Conservation (phyloP, 1,284 basidiomycete species). For the Porogramme epimiltina region DNA sequence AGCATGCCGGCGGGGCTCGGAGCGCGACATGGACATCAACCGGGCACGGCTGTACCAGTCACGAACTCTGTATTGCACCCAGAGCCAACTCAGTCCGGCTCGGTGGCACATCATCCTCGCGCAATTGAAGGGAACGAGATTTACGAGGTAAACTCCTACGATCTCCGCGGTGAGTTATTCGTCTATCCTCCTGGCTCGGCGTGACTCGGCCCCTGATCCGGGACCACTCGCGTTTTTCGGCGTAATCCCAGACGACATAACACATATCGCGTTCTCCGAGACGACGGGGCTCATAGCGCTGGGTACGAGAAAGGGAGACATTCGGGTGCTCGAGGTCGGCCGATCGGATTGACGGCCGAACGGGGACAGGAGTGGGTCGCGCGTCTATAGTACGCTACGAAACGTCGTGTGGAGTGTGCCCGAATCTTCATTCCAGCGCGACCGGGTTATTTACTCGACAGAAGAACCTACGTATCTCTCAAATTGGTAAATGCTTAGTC, state of each 20-base stretch:
- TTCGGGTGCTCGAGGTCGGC: constrained; percentile 29
- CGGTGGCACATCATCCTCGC: constrained; percentile 1
- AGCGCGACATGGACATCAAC: not conserved
- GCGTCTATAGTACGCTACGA: not conserved
- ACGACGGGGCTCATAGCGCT: constrained; percentile 45
- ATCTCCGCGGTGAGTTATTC: constrained; percentile 45
- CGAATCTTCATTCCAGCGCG: too few species aligned
- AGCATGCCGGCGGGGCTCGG: not conserved
- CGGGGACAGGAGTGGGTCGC: constrained; percentile 4
- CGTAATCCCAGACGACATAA: constrained; percentile 42
- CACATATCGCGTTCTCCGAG: constrained; percentile 49
- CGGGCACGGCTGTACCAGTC: constrained; percentile 22
- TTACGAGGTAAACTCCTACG: constrained; percentile 45
- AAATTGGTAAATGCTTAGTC: too few species aligned
- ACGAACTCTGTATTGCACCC: constrained; percentile 3
- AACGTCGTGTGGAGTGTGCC: too few species aligned
- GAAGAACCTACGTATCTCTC: too few species aligned
- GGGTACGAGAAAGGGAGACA: constrained; percentile 46
- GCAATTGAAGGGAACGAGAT: constrained; percentile 37
- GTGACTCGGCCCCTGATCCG: too few species aligned
- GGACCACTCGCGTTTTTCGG: not conserved
- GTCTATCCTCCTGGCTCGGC: not conserved
- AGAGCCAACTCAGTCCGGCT: not conserved
- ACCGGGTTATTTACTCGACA: too few species aligned
- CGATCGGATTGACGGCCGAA: constrained; percentile 4